phyloP scores from a whole-genome alignment of 331 rosid species.

The Phaseolus coccineus region DNA sequence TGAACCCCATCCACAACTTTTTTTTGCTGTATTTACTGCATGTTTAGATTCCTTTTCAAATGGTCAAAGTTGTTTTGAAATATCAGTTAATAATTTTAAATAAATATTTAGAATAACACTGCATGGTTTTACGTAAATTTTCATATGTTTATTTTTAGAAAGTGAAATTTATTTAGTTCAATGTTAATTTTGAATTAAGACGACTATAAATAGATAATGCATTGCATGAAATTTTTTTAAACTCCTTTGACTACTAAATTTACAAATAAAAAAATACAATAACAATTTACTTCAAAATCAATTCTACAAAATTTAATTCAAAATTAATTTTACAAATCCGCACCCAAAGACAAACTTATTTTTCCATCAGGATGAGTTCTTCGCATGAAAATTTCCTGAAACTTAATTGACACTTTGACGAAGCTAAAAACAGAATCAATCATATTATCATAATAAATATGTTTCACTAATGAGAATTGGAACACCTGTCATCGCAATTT shows the following conservation, averaged over 20 bases:
- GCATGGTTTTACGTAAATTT: too few relatives aligned
- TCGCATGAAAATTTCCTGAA: too few relatives aligned
- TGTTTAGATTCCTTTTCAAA: not conserved
- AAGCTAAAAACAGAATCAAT: too few relatives aligned
- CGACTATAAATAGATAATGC: not conserved
- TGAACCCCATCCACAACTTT: not conserved
- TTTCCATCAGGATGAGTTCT: too few relatives aligned
- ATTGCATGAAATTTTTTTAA: not conserved
- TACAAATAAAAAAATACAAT: not conserved
- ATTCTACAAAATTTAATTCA: too few relatives aligned
- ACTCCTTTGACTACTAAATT: not conserved
- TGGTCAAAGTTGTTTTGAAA: not conserved
- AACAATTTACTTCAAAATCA: not conserved
- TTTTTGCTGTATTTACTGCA: not conserved
- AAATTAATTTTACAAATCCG: too few relatives aligned
- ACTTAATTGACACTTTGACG: too few relatives aligned
- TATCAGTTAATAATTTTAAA: not conserved
- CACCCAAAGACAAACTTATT: too few relatives aligned
- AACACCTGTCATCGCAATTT: too few relatives aligned
- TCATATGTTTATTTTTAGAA: too few relatives aligned
- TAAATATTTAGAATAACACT: not conserved
- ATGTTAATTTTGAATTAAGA: not conserved
- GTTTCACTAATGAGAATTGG: too few relatives aligned
- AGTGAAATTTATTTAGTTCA: not conserved
- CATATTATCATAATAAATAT: too few relatives aligned